Base-by-base conservation (phyloP, 2,329 filamentous ascomycete genomes). In the Sporothrix pseudoabietina region DNA sequence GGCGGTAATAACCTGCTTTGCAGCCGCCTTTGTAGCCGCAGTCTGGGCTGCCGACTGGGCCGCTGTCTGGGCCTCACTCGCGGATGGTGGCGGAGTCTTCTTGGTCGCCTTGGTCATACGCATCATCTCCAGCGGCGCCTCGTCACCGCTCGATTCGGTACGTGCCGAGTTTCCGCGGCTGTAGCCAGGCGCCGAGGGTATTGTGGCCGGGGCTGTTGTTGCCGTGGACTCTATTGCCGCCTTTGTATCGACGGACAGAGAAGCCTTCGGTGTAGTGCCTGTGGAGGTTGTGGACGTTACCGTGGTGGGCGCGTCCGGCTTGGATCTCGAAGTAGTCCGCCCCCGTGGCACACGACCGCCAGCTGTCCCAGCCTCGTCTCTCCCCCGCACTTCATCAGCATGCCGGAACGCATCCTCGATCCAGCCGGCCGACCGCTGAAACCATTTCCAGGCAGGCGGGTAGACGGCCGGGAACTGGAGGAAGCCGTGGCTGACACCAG, bases 401-500 rank as follows among this genome's bases (percentile, higher is more conserved):
- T 81, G 84, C 72, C 82, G 82, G 69, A 97, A 95, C 0, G 94
- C 86, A 39, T 94, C 90, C 65, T 91, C 87, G 77, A 98, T 94
- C 95, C 95, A 98, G 19, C 86, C 83, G 0, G 90, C 91, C 75
- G 92, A 93, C 47, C 91, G 88, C 76, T 92, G 89, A 77, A 98
- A 92, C 79, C 97, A 91, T 78, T 91, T 92, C 93, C 94, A 97
- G 0, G 93, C 94, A 9, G 96, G 93, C 0, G 94, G 94, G 77
- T 97, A 99, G 3, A 98, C 85, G 0, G 89, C 86, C 0, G 94
- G 93, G 79, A 99, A 97, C 79, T 98, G 94, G 77, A 98, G 83
- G 81, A 99, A 99, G 0, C 96, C 96, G 78, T 99, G 96, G 4
- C 91, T 94, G 68, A 97, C 93, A 0, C 95, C 94, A 0, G 94